These are phyloP conservation scores for Trichoderma simmonsii DNA, from an alignment of 2,329 filamentous ascomycete species.

Conservation along the genomic window DNA sequence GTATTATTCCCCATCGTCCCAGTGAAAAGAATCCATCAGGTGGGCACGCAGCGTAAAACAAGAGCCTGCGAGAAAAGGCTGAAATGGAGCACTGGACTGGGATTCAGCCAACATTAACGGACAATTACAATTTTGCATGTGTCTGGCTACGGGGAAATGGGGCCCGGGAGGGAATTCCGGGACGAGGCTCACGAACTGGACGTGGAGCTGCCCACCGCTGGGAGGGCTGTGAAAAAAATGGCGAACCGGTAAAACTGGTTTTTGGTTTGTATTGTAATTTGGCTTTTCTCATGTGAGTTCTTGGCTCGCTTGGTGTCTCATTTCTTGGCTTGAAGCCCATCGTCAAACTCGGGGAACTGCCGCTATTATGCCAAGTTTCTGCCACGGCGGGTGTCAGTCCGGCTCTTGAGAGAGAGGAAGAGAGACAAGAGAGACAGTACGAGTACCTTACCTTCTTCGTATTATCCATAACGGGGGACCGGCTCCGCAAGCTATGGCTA, in stretches of 20 bases:
- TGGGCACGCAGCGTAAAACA: not conserved
- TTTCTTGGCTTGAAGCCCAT: not conserved
- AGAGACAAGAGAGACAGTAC: not conserved
- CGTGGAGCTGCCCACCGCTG: not conserved
- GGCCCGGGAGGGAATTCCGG: conserved; percentile 1
- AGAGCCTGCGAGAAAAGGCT: not conserved
- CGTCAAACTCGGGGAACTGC: not conserved
- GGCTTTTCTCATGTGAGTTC: not conserved
- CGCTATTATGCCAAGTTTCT: not conserved
- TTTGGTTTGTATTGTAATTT: not conserved
- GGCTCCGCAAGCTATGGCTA: not conserved
- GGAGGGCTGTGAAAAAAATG: not conserved
- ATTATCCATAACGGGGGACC: not conserved
- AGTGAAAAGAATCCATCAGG: not conserved
- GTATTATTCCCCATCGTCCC: not conserved
- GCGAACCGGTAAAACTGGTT: not conserved
- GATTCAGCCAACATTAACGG: not conserved
- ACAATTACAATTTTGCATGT: not conserved
- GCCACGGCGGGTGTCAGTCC: not conserved
- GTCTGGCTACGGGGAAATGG: not conserved
- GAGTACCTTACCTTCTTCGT: not conserved
- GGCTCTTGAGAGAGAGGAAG: not conserved
- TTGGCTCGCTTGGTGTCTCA: not conserved
- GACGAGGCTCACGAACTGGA: not conserved
- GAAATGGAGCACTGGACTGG: not conserved